Percentiles rank a stretch among this genome's conserved stretches.
Conservation (phyloP, 2,329 filamentous ascomycete genomes). For the Aspergillus versicolor region DNA sequence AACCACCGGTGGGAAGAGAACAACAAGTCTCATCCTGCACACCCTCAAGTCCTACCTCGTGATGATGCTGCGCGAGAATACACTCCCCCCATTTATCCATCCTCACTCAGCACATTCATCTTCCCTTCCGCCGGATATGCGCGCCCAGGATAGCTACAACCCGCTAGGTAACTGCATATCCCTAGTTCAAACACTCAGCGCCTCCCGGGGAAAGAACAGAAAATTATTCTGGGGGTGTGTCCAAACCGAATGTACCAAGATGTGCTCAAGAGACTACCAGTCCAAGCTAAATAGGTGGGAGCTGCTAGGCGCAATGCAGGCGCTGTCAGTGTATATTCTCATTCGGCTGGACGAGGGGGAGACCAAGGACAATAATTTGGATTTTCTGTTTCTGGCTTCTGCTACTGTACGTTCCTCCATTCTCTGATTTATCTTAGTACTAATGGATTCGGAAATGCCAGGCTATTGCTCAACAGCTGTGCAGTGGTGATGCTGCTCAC, state of each 20-base stretch:
- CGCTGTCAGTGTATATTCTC: constrained; percentile 46
- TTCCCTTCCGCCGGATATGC: background rate
- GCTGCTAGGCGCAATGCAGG: constrained; percentile 45
- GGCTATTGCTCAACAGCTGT: background rate
- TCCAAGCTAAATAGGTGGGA: constrained; percentile 29
- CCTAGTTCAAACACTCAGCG: background rate
- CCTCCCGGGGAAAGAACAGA: constrained; percentile 26
- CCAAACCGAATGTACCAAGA: constrained; percentile 34
- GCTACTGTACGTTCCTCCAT: background rate
- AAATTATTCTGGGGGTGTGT: constrained; percentile 50
- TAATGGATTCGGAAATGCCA: background rate
- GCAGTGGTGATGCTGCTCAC: background rate
- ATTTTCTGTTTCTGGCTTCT: constrained; percentile 31
- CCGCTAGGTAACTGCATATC: background rate
- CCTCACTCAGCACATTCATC: constrained; percentile 10
- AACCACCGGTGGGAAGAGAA: constrained; percentile 31
- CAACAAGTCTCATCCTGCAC: constrained; percentile 38
- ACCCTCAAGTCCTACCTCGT: constrained; percentile 44
- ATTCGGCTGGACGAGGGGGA: constrained; percentile 46
- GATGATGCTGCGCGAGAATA: constrained; percentile 40
- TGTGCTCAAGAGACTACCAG: constrained; percentile 26
- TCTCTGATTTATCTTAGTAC: background rate
- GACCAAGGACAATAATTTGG: constrained; percentile 45
- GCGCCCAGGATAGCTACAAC: background rate
- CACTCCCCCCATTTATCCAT: constrained; percentile 47